A percentile compares a stretch with the other conserved stretches of the same genome.
Conservation (phyloP, 2,329 filamentous ascomycete genomes). For the Teratosphaeriaceae sp. region DNA sequence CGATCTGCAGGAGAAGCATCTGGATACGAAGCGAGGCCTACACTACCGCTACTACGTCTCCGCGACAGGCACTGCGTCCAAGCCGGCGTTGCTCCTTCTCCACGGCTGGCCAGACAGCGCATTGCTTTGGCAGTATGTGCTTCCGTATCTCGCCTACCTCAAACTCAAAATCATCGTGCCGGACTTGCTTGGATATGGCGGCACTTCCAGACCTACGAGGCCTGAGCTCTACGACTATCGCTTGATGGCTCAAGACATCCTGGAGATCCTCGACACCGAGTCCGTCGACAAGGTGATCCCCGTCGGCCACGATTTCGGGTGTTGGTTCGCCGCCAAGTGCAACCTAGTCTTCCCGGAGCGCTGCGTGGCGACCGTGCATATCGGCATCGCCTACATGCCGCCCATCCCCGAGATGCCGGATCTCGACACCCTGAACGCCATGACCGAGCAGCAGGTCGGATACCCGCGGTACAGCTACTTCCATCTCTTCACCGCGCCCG, state of each 20-base stretch:
- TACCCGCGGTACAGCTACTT: constrained; percentile 38
- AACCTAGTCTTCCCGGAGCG: not conserved
- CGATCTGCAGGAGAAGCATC: constrained; percentile 14
- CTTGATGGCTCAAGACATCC: constrained; percentile 31
- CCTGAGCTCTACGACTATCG: constrained; percentile 28
- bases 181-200: constrained; percentile 34
- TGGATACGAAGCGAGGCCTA: constrained; percentile 18
- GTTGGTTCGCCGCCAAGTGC: not conserved
- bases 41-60: constrained; percentile 38
- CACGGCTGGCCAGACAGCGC: constrained; percentile 48
- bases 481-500: constrained; percentile 35
- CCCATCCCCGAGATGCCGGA: not conserved
- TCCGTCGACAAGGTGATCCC: constrained; percentile 16
- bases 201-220: constrained; percentile 36
- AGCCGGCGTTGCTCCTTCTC: constrained; percentile 32
- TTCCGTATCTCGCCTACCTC: constrained; percentile 32
- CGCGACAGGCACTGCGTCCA: constrained; percentile 18
- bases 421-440: not conserved
- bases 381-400: constrained; percentile 5
- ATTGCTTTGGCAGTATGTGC: constrained; percentile 38
- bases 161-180: constrained; percentile 32
- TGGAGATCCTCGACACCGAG: constrained; percentile 37
- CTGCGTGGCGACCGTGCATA: constrained; percentile 3
- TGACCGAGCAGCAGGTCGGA: constrained; percentile 26
- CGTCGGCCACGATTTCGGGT: constrained; percentile 14